Base-by-base conservation (phyloP, 176 grass and related monocot species). In the Oryza nivara region DNA sequence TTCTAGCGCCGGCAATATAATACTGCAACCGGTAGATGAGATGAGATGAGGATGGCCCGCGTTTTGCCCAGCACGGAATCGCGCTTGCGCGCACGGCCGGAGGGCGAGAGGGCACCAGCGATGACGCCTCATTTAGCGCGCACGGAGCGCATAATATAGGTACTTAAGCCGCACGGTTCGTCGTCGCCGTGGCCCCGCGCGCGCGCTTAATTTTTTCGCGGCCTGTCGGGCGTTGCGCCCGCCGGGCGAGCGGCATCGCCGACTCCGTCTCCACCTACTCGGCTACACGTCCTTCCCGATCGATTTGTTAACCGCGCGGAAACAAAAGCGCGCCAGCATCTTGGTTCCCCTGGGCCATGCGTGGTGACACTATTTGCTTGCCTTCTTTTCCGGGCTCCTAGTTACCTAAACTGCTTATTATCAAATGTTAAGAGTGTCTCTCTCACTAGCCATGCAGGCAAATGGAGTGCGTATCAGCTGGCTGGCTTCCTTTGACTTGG, bases 171-270 rank as follows among this genome's bases (percentile, higher is more conserved):
- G 61, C 63, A 25, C 58, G 44, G 72, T 28, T 66, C 45, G 60
- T 76, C 63, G 32, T 48, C 20, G 3, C 11, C 14, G 58, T 43
- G 56, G 4, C 35, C 40, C 22, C 7, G 22, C 3, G 38, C 71
- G 38, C 71, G 43, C 44, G 43, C 74, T 64, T 75, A 36, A 45
- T 83, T 68, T 83, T 83, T 79, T 20, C 16, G 68, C 68, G 36
- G 19, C n/a, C 10, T 87, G 89, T 87, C 84, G 84, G 80, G 84
- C 74, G 88, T 75, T 86, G 84, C 68, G 78, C 54, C 6, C 67
- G 5, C 47, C 87, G n/a, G 73, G 9, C 49, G 44, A 2, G 58
- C 70, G 35, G 26, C 76, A 80, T 70, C 78, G 48, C 48, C 48
- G 36, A 48, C 70, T 13, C 20, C 20, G 51, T 23, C 19, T 5